phyloP scores from a whole-genome alignment of 1,284 basidiomycete genomes.

The Pulveroboletus sp. region DNA sequence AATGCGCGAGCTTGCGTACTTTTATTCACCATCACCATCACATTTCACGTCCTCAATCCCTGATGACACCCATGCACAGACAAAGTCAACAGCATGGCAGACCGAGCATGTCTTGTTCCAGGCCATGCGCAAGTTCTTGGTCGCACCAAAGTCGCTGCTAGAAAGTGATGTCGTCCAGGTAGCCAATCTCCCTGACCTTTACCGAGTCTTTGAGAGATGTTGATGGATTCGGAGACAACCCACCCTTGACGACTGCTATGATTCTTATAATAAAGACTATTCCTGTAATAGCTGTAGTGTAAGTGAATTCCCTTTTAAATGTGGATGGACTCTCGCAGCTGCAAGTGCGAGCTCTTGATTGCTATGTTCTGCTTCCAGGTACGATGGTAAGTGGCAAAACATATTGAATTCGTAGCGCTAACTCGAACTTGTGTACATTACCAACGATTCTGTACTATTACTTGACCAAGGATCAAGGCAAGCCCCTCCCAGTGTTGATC shows the following conservation, averaged over 20 bases:
- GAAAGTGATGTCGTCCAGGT: conserved; percentile 82
- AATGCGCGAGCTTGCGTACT: conserved; percentile 87
- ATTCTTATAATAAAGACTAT: neutral
- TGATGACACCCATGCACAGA: conserved; percentile 40
- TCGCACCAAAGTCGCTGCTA: conserved; percentile 67
- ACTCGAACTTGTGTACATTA: neutral
- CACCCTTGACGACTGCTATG: neutral
- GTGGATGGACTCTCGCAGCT: neutral
- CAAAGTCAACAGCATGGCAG: conserved; percentile 75
- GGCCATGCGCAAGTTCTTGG: conserved; percentile 73
- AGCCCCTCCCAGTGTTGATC: conserved; percentile 59
- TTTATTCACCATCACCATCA: conserved; percentile 66
- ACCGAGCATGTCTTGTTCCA: conserved; percentile 89
- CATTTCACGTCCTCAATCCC: conserved; percentile 21
- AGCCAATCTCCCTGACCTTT: conserved; percentile 85
- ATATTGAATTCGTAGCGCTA: neutral
- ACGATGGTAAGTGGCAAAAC: neutral
- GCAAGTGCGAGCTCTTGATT: neutral
- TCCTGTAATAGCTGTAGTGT: neutral
- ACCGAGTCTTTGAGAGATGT: conserved; percentile 89
- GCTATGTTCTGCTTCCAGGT: neutral
- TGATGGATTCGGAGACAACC: conserved; percentile 36
- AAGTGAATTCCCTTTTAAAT: neutral
- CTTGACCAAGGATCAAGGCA: conserved; percentile 48
- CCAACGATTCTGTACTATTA: neutral